phyloP scores from a whole-genome alignment of 768 basidiomycete genomes.

The Mycena capillaripes region DNA sequence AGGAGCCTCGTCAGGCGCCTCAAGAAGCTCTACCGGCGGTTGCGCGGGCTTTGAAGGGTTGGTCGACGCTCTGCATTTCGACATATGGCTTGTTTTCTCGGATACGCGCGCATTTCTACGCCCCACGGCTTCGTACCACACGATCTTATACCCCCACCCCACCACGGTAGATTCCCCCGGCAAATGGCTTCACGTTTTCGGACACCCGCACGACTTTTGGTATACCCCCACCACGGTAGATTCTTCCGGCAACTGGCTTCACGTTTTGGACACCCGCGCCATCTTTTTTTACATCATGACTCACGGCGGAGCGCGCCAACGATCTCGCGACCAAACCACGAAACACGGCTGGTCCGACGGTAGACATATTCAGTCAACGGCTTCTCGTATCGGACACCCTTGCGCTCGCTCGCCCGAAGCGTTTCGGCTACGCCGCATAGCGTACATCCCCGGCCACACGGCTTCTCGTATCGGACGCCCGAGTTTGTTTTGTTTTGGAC shows the following conservation, averaged over 20 bases:
- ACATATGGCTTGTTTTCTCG: conserved; percentile 12
- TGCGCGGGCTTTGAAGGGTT: conserved; percentile 11
- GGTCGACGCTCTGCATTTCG: not conserved
- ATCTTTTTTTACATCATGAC: not conserved
- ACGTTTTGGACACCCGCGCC: not conserved
- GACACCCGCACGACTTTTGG: not conserved
- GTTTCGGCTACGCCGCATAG: too few species aligned
- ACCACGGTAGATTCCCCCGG: conserved; percentile 1
- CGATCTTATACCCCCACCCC: not conserved
- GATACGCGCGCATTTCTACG: conserved; percentile 16
- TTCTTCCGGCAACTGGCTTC: not conserved
- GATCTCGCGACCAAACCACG: too few species aligned
- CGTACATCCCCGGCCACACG: too few species aligned
- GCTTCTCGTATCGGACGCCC: too few species aligned
- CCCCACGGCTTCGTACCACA: conserved; percentile 15
- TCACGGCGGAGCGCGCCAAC: too few species aligned
- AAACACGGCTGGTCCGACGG: not conserved
- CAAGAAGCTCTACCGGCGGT: not conserved
- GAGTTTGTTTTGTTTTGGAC: too few species aligned
- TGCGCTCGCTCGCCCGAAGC: not conserved
- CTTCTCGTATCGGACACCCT: not conserved
- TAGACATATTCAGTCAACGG: not conserved
- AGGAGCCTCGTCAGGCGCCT: not conserved
- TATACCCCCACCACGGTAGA: not conserved
- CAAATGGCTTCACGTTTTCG: not conserved